These are phyloP conservation scores for Globisporangium perplexum DNA, from an alignment of 352 stramenopile genomes.

Conservation along the genomic window DNA sequence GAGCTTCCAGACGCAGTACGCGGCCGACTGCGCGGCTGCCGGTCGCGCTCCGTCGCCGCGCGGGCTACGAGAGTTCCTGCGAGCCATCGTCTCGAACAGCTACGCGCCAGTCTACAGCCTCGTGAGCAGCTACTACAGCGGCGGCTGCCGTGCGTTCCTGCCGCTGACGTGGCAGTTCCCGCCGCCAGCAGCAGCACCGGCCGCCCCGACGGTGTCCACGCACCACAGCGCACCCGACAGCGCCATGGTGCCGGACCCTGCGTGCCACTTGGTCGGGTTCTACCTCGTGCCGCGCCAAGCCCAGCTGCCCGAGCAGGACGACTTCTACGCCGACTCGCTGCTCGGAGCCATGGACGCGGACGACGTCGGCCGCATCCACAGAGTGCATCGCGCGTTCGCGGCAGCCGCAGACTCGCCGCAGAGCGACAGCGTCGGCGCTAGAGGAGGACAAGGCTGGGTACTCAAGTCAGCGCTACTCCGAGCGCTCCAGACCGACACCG, in stretches of 20 bases:
- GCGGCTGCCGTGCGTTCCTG: conserved; percentile 31
- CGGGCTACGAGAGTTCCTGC: conserved; percentile 24
- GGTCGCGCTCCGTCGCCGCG: background rate
- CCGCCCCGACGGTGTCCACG: background rate
- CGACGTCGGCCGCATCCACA: conserved; percentile 22
- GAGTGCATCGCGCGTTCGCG: conserved; percentile 25
- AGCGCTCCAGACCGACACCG: background rate
- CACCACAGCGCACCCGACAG: background rate
- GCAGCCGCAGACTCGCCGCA: conserved; percentile 9
- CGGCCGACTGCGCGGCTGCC: background rate
- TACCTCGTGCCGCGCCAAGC: conserved; percentile 52
- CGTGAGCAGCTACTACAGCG: conserved; percentile 46
- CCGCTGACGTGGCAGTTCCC: conserved; percentile 42
- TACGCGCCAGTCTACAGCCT: conserved; percentile 34
- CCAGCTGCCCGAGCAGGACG: conserved; percentile 55
- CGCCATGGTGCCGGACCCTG: conserved; percentile 28
- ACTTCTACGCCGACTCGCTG: conserved; percentile 38
- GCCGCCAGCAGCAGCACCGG: background rate
- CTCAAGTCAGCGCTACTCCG: conserved; percentile 6
- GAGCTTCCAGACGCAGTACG: conserved; percentile 20
- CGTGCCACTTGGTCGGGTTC: conserved; percentile 42
- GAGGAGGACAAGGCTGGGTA: background rate
- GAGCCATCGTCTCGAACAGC: conserved; percentile 20
- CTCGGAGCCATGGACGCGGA: conserved; percentile 25
- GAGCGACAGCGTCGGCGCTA: conserved; percentile 2